These are phyloP conservation scores for Odontarrhena argentea DNA, from an alignment of 345 rosid species.

Conservation along the genomic window DNA sequence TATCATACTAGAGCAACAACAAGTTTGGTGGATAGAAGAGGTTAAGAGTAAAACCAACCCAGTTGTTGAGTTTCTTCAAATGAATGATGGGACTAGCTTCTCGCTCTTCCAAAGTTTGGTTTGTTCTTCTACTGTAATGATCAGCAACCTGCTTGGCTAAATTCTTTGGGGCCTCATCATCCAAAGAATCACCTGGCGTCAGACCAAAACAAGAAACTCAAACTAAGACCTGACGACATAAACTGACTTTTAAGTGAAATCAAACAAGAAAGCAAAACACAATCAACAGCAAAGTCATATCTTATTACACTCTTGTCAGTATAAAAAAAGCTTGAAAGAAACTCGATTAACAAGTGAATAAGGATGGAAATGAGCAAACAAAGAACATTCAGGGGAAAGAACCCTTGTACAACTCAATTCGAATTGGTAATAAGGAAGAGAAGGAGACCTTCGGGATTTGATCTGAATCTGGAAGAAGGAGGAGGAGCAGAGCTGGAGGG, in stretches of 20 bases:
- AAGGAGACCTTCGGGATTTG: constrained; percentile 63
- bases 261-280: constrained; percentile 10
- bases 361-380: background rate
- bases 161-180: constrained; percentile 65
- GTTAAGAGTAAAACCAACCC: constrained; percentile 55
- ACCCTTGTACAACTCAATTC: constrained; percentile 2
- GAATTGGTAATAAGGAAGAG: background rate
- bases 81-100: constrained; percentile 99
- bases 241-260: background rate
- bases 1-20: background rate
- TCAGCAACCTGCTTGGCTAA: constrained; percentile 83
- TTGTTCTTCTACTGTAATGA: constrained; percentile 96
- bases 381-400: constrained; percentile 2
- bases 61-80: constrained; percentile 90
- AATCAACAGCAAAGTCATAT: constrained; percentile 2
- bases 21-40: constrained; percentile 14
- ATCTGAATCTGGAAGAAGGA: constrained; percentile 64
- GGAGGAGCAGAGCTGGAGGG: constrained; percentile 67
- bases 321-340: background rate
- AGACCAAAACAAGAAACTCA: constrained; percentile 15
- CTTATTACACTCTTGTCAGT: background rate
- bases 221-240: background rate
- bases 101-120: constrained; percentile 93
- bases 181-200: constrained; percentile 61
- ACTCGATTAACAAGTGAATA: background rate